Evolutionary conservation across 768 basidiomycete genomes (phyloP).

Genomic region (Podaxis carcinomalis): DNA sequence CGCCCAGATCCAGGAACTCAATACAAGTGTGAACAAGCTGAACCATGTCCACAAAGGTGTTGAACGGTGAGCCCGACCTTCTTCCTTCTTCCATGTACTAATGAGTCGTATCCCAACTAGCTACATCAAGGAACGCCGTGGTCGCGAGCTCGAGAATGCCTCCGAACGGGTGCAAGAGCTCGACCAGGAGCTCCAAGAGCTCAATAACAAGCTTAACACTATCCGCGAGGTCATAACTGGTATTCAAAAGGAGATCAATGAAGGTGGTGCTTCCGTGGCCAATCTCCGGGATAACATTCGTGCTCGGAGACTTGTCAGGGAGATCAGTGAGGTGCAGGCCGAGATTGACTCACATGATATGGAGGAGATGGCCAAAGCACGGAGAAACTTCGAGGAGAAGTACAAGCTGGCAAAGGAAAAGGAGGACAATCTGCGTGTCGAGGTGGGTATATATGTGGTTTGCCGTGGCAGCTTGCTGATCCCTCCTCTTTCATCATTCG

Average conservation of each 20-base stretch:
- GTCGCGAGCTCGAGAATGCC: constrained; percentile 55
- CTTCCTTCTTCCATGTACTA: not conserved
- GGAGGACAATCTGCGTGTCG: constrained; percentile 67
- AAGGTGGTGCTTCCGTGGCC: constrained; percentile 62
- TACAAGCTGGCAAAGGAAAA: constrained; percentile 68
- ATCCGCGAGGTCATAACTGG: constrained; percentile 41
- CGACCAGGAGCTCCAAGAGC: constrained; percentile 32
- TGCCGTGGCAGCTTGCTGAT: not conserved
- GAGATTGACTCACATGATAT: constrained; percentile 78
- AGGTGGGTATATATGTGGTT: constrained; percentile 38
- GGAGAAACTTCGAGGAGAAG: constrained; percentile 78
- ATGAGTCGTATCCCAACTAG: constrained; percentile 33
- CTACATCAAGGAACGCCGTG: constrained; percentile 69
- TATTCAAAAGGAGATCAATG: constrained; percentile 77
- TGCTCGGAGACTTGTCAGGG: constrained; percentile 60
- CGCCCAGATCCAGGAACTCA: constrained; percentile 55
- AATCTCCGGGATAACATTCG: constrained; percentile 83
- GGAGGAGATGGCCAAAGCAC: constrained; percentile 81
- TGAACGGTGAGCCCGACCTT: constrained; percentile 46
- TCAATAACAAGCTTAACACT: constrained; percentile 32
- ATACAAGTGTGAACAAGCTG: constrained; percentile 59
- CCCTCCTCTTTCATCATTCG: not conserved
- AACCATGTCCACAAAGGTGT: constrained; percentile 55
- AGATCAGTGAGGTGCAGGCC: constrained; percentile 62
- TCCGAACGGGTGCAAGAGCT: constrained; percentile 46